A percentile compares a stretch with the other conserved stretches of the same genome.
Conservation (phyloP, 192 early-diverging fungal genomes). For the Anaeromyces robustus region DNA sequence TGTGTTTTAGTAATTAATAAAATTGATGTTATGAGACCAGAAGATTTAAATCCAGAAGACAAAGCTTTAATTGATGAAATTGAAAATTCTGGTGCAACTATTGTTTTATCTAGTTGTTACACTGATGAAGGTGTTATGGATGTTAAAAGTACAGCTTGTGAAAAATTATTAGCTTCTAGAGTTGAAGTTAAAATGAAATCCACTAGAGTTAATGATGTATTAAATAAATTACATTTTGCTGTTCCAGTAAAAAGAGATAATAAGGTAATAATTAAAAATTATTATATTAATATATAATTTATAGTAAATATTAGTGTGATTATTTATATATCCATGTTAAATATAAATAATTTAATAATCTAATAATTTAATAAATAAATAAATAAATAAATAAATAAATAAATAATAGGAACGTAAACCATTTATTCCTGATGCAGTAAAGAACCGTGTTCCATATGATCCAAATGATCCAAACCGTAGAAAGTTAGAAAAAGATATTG, state of each 20-base stretch:
- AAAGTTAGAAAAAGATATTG: constrained; percentile 78
- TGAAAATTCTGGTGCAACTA: constrained; percentile 55
- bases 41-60: constrained; percentile 57
- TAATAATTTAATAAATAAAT: too few relatives aligned
- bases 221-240: constrained; percentile 93
- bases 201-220: constrained; percentile 68
- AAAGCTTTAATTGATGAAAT: constrained; percentile 59
- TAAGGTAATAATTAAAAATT: constrained; percentile 21
- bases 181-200: constrained; percentile 92
- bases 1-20: constrained; percentile 89
- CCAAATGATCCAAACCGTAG: constrained; percentile 63
- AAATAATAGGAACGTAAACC: constrained; percentile 40
- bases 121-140: constrained; percentile 95
- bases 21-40: constrained; percentile 75
- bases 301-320: too few relatives aligned
- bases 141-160: constrained; percentile 84
- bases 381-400: background rate
- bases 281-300: too few relatives aligned
- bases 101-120: constrained; percentile 43
- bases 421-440: constrained; percentile 61
- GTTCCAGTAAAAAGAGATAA: constrained; percentile 75
- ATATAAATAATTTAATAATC: too few relatives aligned
- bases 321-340: too few relatives aligned
- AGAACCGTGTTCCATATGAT: constrained; percentile 57
- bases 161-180: constrained; percentile 74